Evolutionary conservation across 78 protist species (phyloP), one percentile per base, ranked within the genome.

Genomic region (Guillardia theta): DNA sequence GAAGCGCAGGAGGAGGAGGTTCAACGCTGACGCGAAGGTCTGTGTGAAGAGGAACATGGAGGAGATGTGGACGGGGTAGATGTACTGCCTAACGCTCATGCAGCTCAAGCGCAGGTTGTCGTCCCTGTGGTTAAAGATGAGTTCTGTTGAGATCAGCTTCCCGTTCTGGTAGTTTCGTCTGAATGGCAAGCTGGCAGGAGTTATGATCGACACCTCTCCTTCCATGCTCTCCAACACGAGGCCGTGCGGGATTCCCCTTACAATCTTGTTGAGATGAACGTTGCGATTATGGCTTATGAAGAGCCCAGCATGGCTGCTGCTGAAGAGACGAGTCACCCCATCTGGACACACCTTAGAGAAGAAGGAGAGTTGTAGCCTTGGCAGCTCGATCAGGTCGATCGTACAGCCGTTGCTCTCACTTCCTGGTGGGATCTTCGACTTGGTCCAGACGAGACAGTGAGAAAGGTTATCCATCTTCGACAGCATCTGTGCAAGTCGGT

Each of bases 1-100:
- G 92, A 94, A 93, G 27, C 93, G 88, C 37, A 96, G 78, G 33
- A 94, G 94, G 47, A 96, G 64, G 80, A 96, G 93, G 93, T 96
- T 93, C 64, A 94, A 93, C 33, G 94, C 78, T 43, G 95, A 88
- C 41, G 97, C 94, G 30, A 94, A 93, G 78, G 97, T 88, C 33
- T 92, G 96, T 36, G 94, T 93, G 46, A 90, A 50, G 24, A 96
- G 83, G 88, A 94, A 93, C 43, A 88, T 0, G 83, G 9, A 24
- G 46, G 97, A 95, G 54, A 93, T 76, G 94, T 95, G 95, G 39
- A 95, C 83, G 36, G 83, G 83, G 83, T 70, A 70, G 36, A 70
- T 36, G 6, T 70, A 70, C 83, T 70, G 83, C 41, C 83, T 36
- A 36, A 70, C 83, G 41, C 83, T 70, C 83, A 70, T 70, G 45